A percentile compares a stretch with the other conserved stretches of the same genome.
Evolutionary conservation across 192 early-diverging fungal species (phyloP).

Genomic region (Mortierella hygrophila): DNA sequence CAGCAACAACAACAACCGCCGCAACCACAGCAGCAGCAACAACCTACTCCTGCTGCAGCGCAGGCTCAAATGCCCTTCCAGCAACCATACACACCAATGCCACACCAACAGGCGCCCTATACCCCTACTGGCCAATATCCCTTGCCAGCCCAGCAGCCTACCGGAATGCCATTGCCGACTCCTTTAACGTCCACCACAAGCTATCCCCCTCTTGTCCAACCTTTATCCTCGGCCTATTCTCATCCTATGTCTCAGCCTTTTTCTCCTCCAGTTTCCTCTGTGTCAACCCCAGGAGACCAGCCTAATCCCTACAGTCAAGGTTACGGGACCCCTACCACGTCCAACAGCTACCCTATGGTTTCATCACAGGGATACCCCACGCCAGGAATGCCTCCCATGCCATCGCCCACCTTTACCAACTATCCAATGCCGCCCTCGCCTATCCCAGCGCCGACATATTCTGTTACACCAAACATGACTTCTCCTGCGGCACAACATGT

Average conservation of each 20-base stretch:
- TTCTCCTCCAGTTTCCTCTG: conserved; percentile 2
- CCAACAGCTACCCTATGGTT: conserved; percentile 28
- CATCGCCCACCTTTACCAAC: conserved; percentile 18
- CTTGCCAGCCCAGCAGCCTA: neutral
- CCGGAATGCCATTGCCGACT: conserved; percentile 1
- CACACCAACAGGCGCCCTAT: conserved; percentile 3
- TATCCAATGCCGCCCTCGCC: conserved; percentile 45
- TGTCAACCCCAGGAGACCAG: conserved; percentile 5
- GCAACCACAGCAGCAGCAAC: conserved; percentile 16
- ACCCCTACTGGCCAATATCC: neutral
- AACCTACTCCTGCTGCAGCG: neutral
- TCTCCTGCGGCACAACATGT: neutral
- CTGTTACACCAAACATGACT: neutral
- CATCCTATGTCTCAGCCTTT: conserved; percentile 6
- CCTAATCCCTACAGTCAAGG: conserved; percentile 51
- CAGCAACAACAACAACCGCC: conserved; percentile 11
- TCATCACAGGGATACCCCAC: conserved; percentile 36
- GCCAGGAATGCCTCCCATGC: conserved; percentile 29
- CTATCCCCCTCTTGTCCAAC: neutral
- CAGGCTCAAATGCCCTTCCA: neutral
- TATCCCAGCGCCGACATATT: neutral
- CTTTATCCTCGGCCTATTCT: conserved; percentile 7
- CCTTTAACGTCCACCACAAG: neutral
- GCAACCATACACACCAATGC: neutral
- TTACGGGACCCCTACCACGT: conserved; percentile 27